Evolutionary conservation across 2,329 filamentous ascomycete genomes (phyloP).

Genomic region (Madurella fahalii): DNA sequence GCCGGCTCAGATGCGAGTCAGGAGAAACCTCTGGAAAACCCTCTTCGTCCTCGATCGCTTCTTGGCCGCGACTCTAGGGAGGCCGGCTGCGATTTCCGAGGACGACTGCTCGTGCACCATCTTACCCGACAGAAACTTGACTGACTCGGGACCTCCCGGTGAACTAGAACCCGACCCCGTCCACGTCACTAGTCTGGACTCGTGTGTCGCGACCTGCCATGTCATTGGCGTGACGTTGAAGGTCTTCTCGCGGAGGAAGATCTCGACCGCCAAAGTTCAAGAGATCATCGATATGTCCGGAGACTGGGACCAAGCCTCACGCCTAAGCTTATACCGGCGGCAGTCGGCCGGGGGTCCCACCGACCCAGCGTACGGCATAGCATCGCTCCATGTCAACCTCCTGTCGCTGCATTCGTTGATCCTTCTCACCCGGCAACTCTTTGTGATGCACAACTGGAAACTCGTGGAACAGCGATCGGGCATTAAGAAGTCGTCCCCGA

Average conservation of each 20-base stretch:
- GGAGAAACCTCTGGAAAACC: constrained; percentile 60
- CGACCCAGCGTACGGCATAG: constrained; percentile 48
- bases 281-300: constrained; percentile 53
- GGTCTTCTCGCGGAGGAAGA: constrained; percentile 56
- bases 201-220: constrained; percentile 53
- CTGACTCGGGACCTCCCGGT: constrained; percentile 26
- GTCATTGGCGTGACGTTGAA: constrained; percentile 56
- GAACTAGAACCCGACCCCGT: constrained; percentile 17
- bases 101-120: constrained; percentile 52
- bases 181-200: constrained; percentile 42
- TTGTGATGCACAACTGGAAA: constrained; percentile 52
- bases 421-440: constrained; percentile 61
- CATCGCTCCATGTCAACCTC: constrained; percentile 59
- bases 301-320: constrained; percentile 47
- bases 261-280: constrained; percentile 54
- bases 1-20: constrained; percentile 41
- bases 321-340: constrained; percentile 45
- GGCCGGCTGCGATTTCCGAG: constrained; percentile 58
- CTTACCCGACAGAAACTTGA: constrained; percentile 36
- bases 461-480: constrained; percentile 32
- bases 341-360: constrained; percentile 40
- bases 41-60: constrained; percentile 63
- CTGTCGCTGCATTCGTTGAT: constrained; percentile 60
- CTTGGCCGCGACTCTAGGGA: constrained; percentile 58
- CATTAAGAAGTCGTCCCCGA: constrained; percentile 26